Conservation (phyloP, 179 eudicot genomes). For the Actinidia arguta region DNA sequence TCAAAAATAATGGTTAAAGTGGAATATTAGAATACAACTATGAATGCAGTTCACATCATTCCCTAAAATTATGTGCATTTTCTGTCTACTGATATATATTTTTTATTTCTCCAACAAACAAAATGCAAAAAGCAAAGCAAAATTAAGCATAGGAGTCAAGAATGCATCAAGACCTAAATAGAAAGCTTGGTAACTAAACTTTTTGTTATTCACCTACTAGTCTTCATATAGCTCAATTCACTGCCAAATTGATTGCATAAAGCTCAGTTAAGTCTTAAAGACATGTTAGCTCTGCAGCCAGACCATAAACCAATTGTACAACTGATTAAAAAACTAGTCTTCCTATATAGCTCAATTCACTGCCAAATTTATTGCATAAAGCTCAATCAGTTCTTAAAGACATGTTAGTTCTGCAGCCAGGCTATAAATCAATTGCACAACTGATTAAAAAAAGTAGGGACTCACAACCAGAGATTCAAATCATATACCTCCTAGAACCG, state of each 20-base stretch:
- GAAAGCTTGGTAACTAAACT: constrained; percentile 3
- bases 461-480: constrained; percentile 6
- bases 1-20: background rate
- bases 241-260: background rate
- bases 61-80: background rate
- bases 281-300: constrained; percentile 9
- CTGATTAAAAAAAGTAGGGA: background rate
- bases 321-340: background rate
- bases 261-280: background rate
- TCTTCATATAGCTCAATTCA: constrained; percentile 10
- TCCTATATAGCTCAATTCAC: constrained; percentile 6
- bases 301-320: background rate
- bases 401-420: constrained; percentile 11
- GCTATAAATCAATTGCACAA: background rate
- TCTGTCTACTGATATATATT: background rate
- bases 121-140: background rate
- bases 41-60: background rate
- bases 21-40: background rate
- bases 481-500: constrained; percentile 78
- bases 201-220: background rate
- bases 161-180: background rate
- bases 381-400: constrained; percentile 6
- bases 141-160: background rate
- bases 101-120: background rate
- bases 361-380: background rate